These are phyloP conservation scores for Metschnikowia rubicola DNA, from an alignment of 805 yeast species.

Conservation along the genomic window DNA sequence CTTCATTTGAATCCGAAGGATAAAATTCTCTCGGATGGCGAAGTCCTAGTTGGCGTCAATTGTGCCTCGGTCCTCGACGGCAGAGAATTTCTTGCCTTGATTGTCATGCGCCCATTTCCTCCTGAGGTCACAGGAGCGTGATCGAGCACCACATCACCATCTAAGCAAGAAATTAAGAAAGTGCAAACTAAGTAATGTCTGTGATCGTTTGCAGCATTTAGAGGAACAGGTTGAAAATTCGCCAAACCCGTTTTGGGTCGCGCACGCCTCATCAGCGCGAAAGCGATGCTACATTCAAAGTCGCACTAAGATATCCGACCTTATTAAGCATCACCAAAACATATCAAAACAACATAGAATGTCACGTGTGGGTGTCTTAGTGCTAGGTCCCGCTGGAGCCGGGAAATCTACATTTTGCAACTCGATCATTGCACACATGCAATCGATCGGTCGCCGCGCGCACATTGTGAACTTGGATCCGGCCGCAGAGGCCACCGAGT, in stretches of 20 bases:
- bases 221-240: background rate
- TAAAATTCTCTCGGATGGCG: too few relatives aligned
- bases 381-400: constrained; percentile 96
- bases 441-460: constrained; percentile 85
- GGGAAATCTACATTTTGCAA: constrained; percentile 94
- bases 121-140: too few relatives aligned
- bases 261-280: constrained; percentile 16
- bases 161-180: too few relatives aligned
- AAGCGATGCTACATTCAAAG: background rate
- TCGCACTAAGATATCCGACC: background rate
- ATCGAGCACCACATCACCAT: too few relatives aligned
- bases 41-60: too few relatives aligned
- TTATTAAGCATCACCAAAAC: constrained; percentile 1
- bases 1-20: too few relatives aligned
- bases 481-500: constrained; percentile 92
- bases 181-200: too few relatives aligned
- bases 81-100: too few relatives aligned
- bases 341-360: constrained; percentile 32
- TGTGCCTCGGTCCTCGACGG: too few relatives aligned
- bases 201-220: too few relatives aligned
- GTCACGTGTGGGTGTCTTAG: constrained; percentile 94
- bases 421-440: constrained; percentile 81
- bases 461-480: constrained; percentile 95
- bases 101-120: too few relatives aligned
- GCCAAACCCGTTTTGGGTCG: background rate